A percentile compares a stretch with the other conserved stretches of the same genome.
phyloP scores from a whole-genome alignment of 2,329 filamentous ascomycete species.

The Beauveria varroae region DNA sequence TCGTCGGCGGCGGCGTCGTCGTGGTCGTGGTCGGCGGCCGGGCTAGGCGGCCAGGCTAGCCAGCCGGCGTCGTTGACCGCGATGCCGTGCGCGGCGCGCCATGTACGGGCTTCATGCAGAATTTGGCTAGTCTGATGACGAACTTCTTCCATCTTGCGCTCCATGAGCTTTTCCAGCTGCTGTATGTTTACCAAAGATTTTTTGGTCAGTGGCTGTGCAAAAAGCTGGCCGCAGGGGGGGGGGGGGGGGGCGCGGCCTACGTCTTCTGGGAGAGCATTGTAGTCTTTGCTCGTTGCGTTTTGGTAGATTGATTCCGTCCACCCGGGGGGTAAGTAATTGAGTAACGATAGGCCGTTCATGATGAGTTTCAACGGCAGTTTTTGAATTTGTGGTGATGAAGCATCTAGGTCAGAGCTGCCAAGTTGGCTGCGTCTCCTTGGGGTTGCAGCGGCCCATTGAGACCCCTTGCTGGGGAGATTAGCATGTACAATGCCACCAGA shows the following conservation, averaged over 20 bases:
- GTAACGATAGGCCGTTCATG: background rate
- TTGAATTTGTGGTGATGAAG: background rate
- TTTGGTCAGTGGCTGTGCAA: background rate
- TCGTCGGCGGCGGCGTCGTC: background rate
- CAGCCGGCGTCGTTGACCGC: background rate
- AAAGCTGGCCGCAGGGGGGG: background rate
- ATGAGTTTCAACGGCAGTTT: background rate
- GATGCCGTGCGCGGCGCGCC: background rate
- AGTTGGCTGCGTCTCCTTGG: background rate
- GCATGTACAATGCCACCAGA: background rate
- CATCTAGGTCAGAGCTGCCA: background rate
- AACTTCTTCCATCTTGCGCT: background rate
- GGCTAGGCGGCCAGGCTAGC: background rate
- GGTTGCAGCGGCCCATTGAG: background rate
- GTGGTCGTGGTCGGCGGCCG: background rate
- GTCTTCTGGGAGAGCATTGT: conserved; percentile 6
- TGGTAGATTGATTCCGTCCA: background rate
- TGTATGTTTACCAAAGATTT: background rate
- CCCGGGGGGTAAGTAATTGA: background rate
- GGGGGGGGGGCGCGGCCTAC: background rate
- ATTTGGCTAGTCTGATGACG: background rate
- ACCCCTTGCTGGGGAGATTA: background rate
- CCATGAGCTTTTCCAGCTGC: background rate
- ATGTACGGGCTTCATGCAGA: background rate
- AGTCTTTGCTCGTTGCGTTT: background rate